Evolutionary conservation across 2,329 filamentous ascomycete species (phyloP), one percentile per base, ranked within the genome.

Genomic region (Bipolaris sorokiniana): DNA sequence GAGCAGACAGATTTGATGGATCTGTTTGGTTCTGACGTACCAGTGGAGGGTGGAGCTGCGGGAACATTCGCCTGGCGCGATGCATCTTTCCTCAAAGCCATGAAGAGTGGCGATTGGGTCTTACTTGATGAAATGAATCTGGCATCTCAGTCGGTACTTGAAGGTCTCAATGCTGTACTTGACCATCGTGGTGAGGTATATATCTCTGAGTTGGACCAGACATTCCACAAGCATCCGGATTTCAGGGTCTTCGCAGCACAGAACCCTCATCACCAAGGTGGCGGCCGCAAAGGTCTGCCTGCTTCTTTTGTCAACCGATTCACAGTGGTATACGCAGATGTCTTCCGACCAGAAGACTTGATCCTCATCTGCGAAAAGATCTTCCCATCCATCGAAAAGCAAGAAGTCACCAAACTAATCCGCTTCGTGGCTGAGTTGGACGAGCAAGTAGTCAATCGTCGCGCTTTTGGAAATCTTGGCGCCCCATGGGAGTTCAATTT

Each of bases 1-100:
- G 95, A 99, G 67, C 95, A 99, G 78, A 99, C 96, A 0, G 95
- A 99, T 76, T 80, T 99, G 48, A 97, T 98, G 85, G 95, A 99
- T 74, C 81, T 99, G 1, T 99, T 99, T 74, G 95, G 95, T 57
- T 97, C 94, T 0, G 95, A 99, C 79, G 92, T 97, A 7, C 95
- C 95, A 0, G 88, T 97, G 3, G 95, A 98, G 77, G 93, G 92
- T n/a, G 92, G 90, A 0, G 88, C 90, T 69, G 90, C 92, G 7
- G 95, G 95, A 1, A 90, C 91, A 58, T 99, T 99, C 71, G 89
- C 91, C 1, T 99, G 95, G 95, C 87, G 92, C 65, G 94, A 99
- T 74, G 95, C 94, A 0, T 93, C 95, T 0, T 98, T 99, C 73
- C 81, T 99, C 18, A 90, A 92, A 72, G 95, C 95, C 0, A 98